Percentiles rank a stretch among this genome's conserved stretches.
These are phyloP conservation scores for Carnegiea gigantea DNA, from an alignment of 179 eudicot species.

Conservation along the genomic window DNA sequence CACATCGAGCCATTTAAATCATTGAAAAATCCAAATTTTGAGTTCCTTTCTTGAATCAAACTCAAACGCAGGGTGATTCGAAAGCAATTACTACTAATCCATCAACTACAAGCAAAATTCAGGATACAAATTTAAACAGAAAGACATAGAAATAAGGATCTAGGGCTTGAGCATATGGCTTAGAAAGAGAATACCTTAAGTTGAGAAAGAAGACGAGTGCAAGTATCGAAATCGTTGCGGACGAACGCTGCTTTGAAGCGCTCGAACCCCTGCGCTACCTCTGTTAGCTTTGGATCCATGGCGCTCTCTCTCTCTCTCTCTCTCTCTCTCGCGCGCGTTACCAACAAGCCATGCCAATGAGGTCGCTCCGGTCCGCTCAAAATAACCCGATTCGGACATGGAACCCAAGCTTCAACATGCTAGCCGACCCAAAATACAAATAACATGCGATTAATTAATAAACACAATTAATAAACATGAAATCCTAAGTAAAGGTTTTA, in stretches of 20 bases:
- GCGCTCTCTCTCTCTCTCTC: background rate
- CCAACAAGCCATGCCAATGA: too few species aligned
- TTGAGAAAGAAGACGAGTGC: slow-evolving; percentile 56
- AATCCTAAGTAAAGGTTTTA: too few species aligned
- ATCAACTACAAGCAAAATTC: too few species aligned
- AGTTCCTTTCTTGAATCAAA: too few species aligned
- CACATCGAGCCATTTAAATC: background rate
- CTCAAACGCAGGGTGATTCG: too few species aligned
- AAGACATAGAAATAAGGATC: background rate
- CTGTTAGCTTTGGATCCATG: slow-evolving; percentile 28
- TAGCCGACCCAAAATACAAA: too few species aligned
- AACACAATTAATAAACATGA: too few species aligned
- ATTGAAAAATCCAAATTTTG: background rate
- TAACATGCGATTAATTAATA: too few species aligned
- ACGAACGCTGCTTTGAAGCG: slow-evolving; percentile 73
- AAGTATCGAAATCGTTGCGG: slow-evolving; percentile 61
- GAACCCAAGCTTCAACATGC: too few species aligned
- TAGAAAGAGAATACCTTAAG: slow-evolving; percentile 54
- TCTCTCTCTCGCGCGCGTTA: background rate
- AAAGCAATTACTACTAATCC: too few species aligned
- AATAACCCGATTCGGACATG: too few species aligned
- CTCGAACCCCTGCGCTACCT: slow-evolving; percentile 60
- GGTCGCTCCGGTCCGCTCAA: too few species aligned
- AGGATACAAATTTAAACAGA: background rate
- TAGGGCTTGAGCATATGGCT: slow-evolving; percentile 9